Evolutionary conservation across 2,329 filamentous ascomycete genomes (phyloP), one percentile per base, ranked within the genome.

Genomic region (Fusarium denticulatum): DNA sequence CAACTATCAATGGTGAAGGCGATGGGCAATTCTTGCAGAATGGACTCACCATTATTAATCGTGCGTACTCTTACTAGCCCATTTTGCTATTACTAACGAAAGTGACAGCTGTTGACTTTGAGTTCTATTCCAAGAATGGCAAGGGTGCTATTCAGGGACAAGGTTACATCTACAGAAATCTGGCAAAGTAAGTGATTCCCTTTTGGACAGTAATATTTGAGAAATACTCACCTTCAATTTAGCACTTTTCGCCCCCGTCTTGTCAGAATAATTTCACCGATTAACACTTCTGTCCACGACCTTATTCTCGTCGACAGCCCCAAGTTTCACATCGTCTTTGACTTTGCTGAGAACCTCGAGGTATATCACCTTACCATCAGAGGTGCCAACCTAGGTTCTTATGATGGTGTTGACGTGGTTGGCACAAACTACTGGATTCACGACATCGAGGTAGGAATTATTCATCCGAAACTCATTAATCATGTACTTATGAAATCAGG

Each of bases 401-500:
- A 58, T 22, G 55, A 58, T 18, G 55, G 55, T 1, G 55, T 58
- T 28, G 55, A 58, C 14, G 40, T 58, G n/a, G 55, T 58, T 18
- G 55, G 55, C n/a, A 58, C 55, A 3, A 58, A 58, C 9, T 58
- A 58, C 26, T 46, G 55, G 55, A 26, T 58, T 8, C 55, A 58
- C 10, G 55, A 58, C 22, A 58, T 58, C 18, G 55, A 58, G 55
- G 55, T 58, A 26, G 6, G 40, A 32, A 6, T 1, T 7, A 5
- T 3, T 34, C 13, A 0, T 1, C 9, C 2, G 0, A 49, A 36
- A 2, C 2, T 9, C 5, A 14, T 26, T 6, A 18, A 10, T 15
- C 1, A 15, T 28, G 11, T 18, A 13, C 55, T 58, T 28, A 58
- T 22, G 2, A 16, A 9, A 5, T 20, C 11, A 58, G 55, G 55